phyloP scores from a whole-genome alignment of 495 filamentous ascomycete genomes.

The Neurospora discreta region DNA sequence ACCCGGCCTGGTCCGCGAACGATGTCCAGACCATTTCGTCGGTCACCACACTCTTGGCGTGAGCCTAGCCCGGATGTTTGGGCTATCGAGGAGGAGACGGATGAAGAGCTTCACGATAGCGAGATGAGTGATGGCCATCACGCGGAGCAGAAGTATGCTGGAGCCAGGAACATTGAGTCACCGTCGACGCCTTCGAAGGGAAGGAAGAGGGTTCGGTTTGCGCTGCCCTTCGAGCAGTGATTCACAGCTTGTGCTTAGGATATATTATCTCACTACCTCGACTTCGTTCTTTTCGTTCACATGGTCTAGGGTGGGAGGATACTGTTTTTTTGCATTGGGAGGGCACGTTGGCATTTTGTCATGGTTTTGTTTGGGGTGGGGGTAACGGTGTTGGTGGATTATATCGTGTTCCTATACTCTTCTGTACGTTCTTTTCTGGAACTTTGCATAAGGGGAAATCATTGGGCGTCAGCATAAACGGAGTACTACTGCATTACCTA shows the following conservation, averaged over 20 bases:
- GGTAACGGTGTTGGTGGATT: neutral
- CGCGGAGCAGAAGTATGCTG: constrained; percentile 7
- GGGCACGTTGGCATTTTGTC: neutral
- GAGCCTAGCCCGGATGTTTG: constrained; percentile 42
- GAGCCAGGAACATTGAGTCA: constrained; percentile 14
- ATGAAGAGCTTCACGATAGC: constrained; percentile 27
- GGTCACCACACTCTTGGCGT: constrained; percentile 34
- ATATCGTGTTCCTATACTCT: neutral
- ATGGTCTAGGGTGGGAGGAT: neutral
- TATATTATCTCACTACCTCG: neutral
- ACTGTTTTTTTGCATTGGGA: neutral
- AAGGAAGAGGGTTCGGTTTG: constrained; percentile 39
- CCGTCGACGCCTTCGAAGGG: constrained; percentile 36
- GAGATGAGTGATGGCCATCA: constrained; percentile 20
- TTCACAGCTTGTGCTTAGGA: neutral
- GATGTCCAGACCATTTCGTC: constrained; percentile 15
- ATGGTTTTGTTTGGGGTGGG: neutral
- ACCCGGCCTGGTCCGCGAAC: neutral
- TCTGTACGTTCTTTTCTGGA: neutral
- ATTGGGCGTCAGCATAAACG: neutral
- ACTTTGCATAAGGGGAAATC: neutral
- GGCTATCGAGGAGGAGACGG: constrained; percentile 39
- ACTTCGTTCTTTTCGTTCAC: neutral
- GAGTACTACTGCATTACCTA: neutral
- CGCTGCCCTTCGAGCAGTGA: constrained; percentile 27